Percentiles rank a stretch among this genome's conserved stretches.
phyloP scores from a whole-genome alignment of 1,284 basidiomycete genomes.

The Tetrapyrgos nigripes region DNA sequence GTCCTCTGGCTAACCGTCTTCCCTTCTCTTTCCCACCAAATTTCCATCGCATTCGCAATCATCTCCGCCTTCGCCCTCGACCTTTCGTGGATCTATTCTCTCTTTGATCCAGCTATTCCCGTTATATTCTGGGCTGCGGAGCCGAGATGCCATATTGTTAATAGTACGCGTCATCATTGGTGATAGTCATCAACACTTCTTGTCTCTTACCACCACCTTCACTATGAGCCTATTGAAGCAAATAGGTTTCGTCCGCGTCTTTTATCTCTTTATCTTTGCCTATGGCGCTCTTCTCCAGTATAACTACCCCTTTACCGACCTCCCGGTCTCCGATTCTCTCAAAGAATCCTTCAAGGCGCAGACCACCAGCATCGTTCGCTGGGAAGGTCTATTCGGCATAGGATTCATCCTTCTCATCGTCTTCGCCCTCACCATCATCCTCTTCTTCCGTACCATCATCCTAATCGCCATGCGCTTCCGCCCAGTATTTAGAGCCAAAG shows the following conservation, averaged over 20 bases:
- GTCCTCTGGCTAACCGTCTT: too few species aligned
- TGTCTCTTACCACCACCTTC: too few species aligned
- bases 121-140: too few species aligned
- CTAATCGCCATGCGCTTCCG: not conserved
- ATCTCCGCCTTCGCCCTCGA: slow-evolving; percentile 73
- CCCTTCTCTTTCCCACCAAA: slow-evolving; percentile 57
- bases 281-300: not conserved
- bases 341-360: not conserved
- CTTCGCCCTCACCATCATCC: not conserved
- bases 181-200: too few species aligned
- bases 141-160: too few species aligned
- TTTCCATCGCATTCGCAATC: slow-evolving; percentile 71
- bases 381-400: not conserved
- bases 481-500: not conserved
- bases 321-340: not conserved
- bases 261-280: not conserved
- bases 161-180: too few species aligned
- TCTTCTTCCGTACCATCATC: not conserved
- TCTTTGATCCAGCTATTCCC: slow-evolving; percentile 70
- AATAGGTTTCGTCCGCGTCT: too few species aligned
- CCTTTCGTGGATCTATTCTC: slow-evolving; percentile 69
- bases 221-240: too few species aligned
- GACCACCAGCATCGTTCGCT: not conserved
- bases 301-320: not conserved
- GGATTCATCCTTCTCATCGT: not conserved